Base-by-base conservation (phyloP, 345 rosid species). In the Citrus inodora region DNA sequence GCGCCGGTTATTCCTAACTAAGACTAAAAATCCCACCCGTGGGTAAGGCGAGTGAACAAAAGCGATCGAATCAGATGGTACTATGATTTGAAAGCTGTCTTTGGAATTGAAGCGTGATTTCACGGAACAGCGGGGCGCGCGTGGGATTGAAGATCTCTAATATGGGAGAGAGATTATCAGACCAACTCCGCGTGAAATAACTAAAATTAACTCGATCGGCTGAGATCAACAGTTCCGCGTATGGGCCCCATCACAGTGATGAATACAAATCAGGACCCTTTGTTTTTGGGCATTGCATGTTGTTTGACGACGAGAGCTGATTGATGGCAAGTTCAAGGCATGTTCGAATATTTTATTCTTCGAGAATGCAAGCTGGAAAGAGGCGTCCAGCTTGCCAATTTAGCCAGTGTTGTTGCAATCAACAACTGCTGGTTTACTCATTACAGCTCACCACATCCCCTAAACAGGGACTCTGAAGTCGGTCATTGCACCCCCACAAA, bases 1-100 rank as follows among this genome's bases (percentile, higher is more conserved):
- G 88, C 87, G 85, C 87, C 87, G 83, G 67, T 88, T 73, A 70
- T 35, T 66, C 19, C 67, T 25, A 32, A 16, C 58, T 1, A 25
- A n/a, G 60, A 51, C 5, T 7, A 2, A 28, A 8, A 75, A 37
- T 51, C 70, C 66, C 73, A 76, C 74, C 3, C 4, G 51, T 63
- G 13, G 21, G 16, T 5, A 7, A 16, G 3, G 55, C 25, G 70
- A 46, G 24, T 61, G 75, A 28, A 22, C 4, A 13, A 38, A 27
- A 7, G 5, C 7, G 2, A 1, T 64, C 63, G 51, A 51, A n/a
- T 51, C n/a, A n/a, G 30, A 8, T 0, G 1, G 14, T 27, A 40
- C 32, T 27, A 27, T 4, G 32, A 17, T 70, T 70, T 9, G 21
- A 68, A 17, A 24, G 32, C 33, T 21, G 33, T n/a, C 56, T 10